Base-by-base conservation (phyloP, 441 rosid genomes). In the Cnidoscolus chayamansa region DNA sequence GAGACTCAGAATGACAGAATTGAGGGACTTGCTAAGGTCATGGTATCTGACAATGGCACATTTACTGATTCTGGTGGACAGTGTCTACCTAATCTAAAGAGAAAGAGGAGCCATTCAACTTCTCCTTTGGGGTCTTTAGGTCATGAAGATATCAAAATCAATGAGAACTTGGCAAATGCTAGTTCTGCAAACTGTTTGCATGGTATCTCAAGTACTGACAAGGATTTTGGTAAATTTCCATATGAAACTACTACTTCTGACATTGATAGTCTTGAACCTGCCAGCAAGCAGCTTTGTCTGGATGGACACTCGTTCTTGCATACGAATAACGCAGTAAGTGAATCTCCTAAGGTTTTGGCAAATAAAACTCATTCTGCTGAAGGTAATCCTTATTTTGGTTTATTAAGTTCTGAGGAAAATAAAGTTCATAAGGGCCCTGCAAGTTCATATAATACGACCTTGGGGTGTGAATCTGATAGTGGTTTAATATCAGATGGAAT, bases 371-470 rank as follows among this genome's bases (percentile, higher is more conserved):
- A 56, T 65, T 79, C 83, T 59, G 10, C 45, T 48, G 74, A 74
- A 66, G 76, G 74, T 51, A 45, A 65, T 76, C 69, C 65, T 75
- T 69, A 48, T 69, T 70, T 79, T 76, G 73, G 76, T 78, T 67
- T 65, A 17, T 72, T 71, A 75, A 77, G 77, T 79, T 80, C 70
- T 66, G 87, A 71, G 78, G 79, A 80, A 71, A 78, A 7, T 7
- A 65, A 16, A 72, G 56, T 71, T 68, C 78, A 73, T 25, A 80
- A 78, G 68, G 73, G 54, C 63, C 62, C 64, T 72, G 48, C 72
- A 67, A 80, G 63, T 79, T 69, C 79, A 35, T 67, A 80, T 74
- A 76, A 37, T 63, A 63, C 60, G 30, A 37, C 70, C 13, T 72
- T 19, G 31, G 74, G 62, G 63, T 17, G 68, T 25, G 72, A 49